Evolutionary conservation across 2,329 filamentous ascomycete species (phyloP).

Genomic region (Cladobotryum protrusum): DNA sequence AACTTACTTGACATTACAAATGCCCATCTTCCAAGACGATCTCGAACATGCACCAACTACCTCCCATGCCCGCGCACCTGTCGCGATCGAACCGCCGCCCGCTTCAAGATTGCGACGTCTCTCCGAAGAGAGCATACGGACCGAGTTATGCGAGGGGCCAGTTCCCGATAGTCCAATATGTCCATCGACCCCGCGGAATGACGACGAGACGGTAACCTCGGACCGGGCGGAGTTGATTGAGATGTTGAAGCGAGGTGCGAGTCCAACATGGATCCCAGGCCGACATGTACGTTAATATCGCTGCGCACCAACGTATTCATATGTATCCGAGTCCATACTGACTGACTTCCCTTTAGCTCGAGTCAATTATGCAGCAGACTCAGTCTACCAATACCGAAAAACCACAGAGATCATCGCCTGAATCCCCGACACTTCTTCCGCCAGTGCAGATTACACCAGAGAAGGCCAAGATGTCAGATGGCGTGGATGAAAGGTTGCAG

Average conservation of each 20-base stretch:
- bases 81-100: slow-evolving; percentile 13
- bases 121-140: slow-evolving; percentile 56
- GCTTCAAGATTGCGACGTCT: slow-evolving; percentile 24
- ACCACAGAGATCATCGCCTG: slow-evolving; percentile 27
- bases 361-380: slow-evolving; percentile 28
- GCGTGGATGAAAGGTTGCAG: slow-evolving; percentile 37
- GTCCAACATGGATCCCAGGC: slow-evolving; percentile 65
- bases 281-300: slow-evolving; percentile 44
- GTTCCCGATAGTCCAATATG: slow-evolving; percentile 37
- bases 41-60: slow-evolving; percentile 30
- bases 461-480: slow-evolving; percentile 26
- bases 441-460: slow-evolving; percentile 44
- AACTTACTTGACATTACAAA: slow-evolving; percentile 22
- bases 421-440: slow-evolving; percentile 37
- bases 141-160: slow-evolving; percentile 55
- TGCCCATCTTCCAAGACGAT: slow-evolving; percentile 55
- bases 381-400: slow-evolving; percentile 13
- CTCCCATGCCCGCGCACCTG: slow-evolving; percentile 12
- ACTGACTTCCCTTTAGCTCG: slow-evolving; percentile 27
- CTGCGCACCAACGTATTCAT: not conserved
- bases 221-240: slow-evolving; percentile 77
- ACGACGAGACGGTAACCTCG: slow-evolving; percentile 32
- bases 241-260: slow-evolving; percentile 72
- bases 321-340: too few relatives aligned
- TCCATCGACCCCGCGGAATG: slow-evolving; percentile 17